A percentile compares a stretch with the other conserved stretches of the same genome.
These are phyloP conservation scores for Rhizomucor pusillus DNA, from an alignment of 371 early-diverging fungal genomes.

Conservation along the genomic window DNA sequence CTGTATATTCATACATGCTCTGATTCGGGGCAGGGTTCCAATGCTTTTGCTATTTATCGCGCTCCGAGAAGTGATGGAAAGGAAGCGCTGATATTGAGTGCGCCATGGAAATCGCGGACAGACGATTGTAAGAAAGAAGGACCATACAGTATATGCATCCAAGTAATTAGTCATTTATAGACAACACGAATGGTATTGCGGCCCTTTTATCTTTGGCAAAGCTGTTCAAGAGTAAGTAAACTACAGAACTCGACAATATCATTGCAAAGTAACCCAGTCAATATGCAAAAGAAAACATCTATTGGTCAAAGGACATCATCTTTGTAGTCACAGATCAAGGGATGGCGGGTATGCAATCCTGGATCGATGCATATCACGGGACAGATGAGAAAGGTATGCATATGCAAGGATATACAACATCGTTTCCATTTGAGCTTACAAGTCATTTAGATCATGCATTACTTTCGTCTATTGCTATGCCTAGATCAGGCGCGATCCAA, in stretches of 20 bases:
- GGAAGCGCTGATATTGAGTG: conserved; percentile 83
- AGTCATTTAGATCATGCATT: conserved; percentile 3
- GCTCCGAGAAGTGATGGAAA: conserved; percentile 90
- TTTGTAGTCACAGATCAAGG: conserved; percentile 81
- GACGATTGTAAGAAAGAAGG: conserved; percentile 34
- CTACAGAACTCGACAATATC: not conserved
- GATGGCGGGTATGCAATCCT: conserved; percentile 75
- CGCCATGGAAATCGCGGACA: conserved; percentile 70
- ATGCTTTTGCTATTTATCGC: conserved; percentile 82
- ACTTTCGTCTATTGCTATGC: conserved; percentile 40
- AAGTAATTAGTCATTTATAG: conserved; percentile 21
- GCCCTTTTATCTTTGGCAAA: conserved; percentile 73
- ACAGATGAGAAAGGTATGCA: conserved; percentile 32
- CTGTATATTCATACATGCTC: not conserved
- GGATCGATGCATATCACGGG: conserved; percentile 93
- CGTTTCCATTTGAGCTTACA: not conserved
- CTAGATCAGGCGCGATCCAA: conserved; percentile 83
- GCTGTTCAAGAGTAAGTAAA: conserved; percentile 64
- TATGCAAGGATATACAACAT: not conserved
- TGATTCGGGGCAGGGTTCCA: conserved; percentile 51
- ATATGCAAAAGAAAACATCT: conserved; percentile 55
- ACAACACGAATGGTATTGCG: conserved; percentile 76
- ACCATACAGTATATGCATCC: not conserved
- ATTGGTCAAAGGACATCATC: conserved; percentile 93
- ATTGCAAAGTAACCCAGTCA: not conserved